These are phyloP conservation scores for Crotalaria pallida DNA, from an alignment of 306 rosid species.

Conservation along the genomic window DNA sequence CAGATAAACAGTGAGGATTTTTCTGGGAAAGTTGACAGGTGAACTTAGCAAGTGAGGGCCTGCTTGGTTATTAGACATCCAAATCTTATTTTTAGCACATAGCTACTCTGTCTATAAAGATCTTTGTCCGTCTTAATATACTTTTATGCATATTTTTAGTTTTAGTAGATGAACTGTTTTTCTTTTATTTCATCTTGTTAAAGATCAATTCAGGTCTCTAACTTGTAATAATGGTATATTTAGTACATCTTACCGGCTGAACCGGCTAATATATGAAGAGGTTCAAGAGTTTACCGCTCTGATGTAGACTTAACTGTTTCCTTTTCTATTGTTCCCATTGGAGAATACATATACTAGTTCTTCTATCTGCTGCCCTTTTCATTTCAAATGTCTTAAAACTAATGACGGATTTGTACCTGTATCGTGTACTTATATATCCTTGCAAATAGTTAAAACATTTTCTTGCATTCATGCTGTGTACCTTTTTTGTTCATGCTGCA, in stretches of 20 bases:
- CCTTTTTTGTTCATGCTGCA: slow-evolving; percentile 24
- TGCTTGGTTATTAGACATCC: background rate
- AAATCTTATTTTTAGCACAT: background rate
- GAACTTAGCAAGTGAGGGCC: slow-evolving; percentile 66
- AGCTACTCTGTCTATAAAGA: background rate
- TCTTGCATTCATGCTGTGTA: background rate
- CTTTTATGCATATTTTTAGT: background rate
- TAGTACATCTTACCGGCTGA: background rate
- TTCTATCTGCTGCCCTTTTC: background rate
- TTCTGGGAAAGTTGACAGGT: slow-evolving; percentile 70
- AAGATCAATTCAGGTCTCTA: background rate
- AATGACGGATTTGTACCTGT: background rate
- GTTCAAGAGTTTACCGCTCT: background rate
- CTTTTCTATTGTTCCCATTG: background rate
- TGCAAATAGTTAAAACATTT: background rate
- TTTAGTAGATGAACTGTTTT: background rate
- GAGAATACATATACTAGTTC: background rate
- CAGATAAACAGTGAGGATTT: slow-evolving; percentile 39
- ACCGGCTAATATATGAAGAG: background rate
- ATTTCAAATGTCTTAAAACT: background rate
- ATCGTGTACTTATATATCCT: background rate
- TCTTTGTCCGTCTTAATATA: background rate
- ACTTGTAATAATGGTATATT: background rate
- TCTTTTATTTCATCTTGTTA: background rate
- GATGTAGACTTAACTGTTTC: background rate